phyloP scores from a whole-genome alignment of 768 basidiomycete genomes.

The Trametes gibbosa region DNA sequence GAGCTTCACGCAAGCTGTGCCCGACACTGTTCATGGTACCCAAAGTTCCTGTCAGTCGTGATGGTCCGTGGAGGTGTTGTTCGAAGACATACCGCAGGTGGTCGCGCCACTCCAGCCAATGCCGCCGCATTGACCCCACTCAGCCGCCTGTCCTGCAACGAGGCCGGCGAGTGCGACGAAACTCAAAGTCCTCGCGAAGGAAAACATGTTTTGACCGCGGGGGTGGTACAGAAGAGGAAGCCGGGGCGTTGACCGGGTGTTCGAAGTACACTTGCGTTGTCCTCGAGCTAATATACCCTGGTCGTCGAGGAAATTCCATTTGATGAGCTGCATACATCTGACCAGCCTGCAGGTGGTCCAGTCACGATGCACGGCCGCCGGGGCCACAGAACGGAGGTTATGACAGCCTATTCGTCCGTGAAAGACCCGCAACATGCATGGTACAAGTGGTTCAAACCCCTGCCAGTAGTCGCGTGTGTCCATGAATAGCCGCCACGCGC shows the following conservation, averaged over 20 bases:
- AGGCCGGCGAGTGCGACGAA: constrained; percentile 27
- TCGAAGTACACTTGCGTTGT: neutral
- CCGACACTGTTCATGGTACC: constrained; percentile 32
- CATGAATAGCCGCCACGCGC: neutral
- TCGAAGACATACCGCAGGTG: constrained; percentile 9
- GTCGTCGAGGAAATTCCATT: neutral
- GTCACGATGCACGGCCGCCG: neutral
- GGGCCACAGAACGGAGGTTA: neutral
- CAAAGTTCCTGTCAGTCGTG: neutral
- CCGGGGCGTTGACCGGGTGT: neutral
- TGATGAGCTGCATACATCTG: neutral
- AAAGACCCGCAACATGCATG: neutral
- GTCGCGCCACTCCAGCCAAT: constrained; percentile 18
- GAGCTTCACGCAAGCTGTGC: constrained; percentile 35
- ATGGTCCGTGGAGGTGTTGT: neutral
- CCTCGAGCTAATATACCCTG: neutral
- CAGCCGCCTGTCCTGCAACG: constrained; percentile 23
- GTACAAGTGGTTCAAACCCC: neutral
- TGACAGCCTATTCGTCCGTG: neutral
- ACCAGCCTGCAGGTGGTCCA: neutral
- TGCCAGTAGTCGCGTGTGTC: neutral
- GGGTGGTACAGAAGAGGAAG: neutral
- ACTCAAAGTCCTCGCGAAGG: constrained; percentile 1
- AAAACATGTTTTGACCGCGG: neutral
- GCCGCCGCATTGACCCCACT: constrained; percentile 18